Percentiles rank a stretch among this genome's conserved stretches.
Evolutionary conservation across 306 rosid species (phyloP).

Genomic region (Vicia villosa): DNA sequence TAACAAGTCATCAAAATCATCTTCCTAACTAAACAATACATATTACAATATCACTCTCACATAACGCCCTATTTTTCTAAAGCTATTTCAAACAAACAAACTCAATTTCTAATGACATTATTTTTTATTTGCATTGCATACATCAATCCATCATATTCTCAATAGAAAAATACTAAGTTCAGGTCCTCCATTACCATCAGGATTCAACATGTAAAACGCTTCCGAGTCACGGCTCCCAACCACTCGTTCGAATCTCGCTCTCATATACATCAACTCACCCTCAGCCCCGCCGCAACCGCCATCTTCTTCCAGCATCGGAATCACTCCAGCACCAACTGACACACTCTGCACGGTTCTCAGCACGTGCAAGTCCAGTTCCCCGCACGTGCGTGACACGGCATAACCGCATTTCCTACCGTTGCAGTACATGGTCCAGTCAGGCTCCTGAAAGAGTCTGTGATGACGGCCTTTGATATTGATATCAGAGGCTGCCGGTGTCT

Average conservation of each 20-base stretch:
- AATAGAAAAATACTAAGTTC: slow-evolving; percentile 88
- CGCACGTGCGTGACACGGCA: slow-evolving; percentile 67
- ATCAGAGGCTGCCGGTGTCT: slow-evolving; percentile 7
- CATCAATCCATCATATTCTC: slow-evolving; percentile 50
- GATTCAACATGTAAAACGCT: slow-evolving; percentile 94
- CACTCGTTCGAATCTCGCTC: slow-evolving; percentile 89
- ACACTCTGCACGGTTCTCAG: slow-evolving; percentile 70
- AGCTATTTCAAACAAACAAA: slow-evolving; percentile 30
- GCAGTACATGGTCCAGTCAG: slow-evolving; percentile 86
- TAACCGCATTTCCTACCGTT: slow-evolving; percentile 79
- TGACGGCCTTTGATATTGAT: background rate
- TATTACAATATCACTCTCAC: slow-evolving; percentile 24
- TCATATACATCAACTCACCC: slow-evolving; percentile 94
- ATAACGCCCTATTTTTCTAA: slow-evolving; percentile 19
- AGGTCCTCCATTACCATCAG: slow-evolving; percentile 89
- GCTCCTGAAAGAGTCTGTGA: slow-evolving; percentile 66
- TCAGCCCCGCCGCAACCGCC: slow-evolving; percentile 41
- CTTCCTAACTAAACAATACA: slow-evolving; percentile 1
- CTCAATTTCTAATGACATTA: background rate
- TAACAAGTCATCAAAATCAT: background rate
- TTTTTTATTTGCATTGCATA: background rate
- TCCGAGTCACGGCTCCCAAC: slow-evolving; percentile 97
- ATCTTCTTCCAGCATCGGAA: slow-evolving; percentile 65
- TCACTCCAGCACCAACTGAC: slow-evolving; percentile 90
- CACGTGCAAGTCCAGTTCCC: slow-evolving; percentile 71